Evolutionary conservation across 176 grass and related monocot species (phyloP).

Genomic region (Phoenix roebelenii): DNA sequence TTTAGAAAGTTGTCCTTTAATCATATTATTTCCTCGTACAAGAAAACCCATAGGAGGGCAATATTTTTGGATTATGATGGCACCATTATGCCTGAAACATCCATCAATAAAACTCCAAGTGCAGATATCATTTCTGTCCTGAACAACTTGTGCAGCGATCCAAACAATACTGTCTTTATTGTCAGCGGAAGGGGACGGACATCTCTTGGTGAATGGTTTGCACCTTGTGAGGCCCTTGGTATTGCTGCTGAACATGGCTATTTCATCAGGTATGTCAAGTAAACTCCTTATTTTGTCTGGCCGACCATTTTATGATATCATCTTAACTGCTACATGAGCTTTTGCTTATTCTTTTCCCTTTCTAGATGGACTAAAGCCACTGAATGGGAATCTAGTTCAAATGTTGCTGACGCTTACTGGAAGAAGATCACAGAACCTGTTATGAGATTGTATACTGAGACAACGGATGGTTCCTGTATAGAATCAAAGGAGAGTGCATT

Average conservation of each 20-base stretch:
- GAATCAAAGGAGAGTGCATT: conserved; percentile 75
- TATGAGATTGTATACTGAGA: conserved; percentile 63
- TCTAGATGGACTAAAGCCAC: conserved; percentile 70
- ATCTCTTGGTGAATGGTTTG: conserved; percentile 62
- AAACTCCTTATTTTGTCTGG: not conserved
- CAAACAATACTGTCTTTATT: conserved; percentile 80
- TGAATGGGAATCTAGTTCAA: conserved; percentile 39
- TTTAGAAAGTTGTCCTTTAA: conserved; percentile 75
- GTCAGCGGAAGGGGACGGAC: conserved; percentile 75
- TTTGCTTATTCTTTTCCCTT: not conserved
- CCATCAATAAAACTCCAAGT: conserved; percentile 55
- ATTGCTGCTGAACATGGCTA: conserved; percentile 92
- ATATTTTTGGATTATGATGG: conserved; percentile 96
- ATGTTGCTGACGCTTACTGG: conserved; percentile 53
- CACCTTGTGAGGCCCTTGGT: conserved; percentile 69
- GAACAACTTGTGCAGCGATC: conserved; percentile 64
- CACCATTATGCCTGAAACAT: conserved; percentile 58
- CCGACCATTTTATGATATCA: not conserved
- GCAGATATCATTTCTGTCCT: conserved; percentile 55
- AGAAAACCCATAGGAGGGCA: conserved; percentile 31
- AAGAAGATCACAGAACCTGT: conserved; percentile 65
- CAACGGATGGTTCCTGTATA: conserved; percentile 62
- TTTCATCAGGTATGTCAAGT: conserved; percentile 58
- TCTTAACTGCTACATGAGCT: not conserved
- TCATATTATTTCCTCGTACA: conserved; percentile 52